Base-by-base conservation (phyloP, 805 yeast species). In the Kazachstania africana region DNA sequence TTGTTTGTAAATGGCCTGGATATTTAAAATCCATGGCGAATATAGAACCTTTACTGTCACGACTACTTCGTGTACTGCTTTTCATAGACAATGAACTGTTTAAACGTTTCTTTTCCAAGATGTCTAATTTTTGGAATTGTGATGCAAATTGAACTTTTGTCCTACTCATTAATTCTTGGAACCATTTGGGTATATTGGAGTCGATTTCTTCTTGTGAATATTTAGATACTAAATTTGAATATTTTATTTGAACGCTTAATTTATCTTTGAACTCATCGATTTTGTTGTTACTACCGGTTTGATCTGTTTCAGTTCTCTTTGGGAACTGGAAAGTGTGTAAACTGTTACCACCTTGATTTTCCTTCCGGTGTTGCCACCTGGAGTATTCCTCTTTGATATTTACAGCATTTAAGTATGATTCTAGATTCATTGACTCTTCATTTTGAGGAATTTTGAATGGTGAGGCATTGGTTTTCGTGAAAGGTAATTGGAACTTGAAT, bases 91-190 rank as follows among this genome's bases (percentile, higher is more conserved):
- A 16, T 4, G 45, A 42, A 30, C 43, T 38, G 20, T 74, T 72
- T 35, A 85, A 62, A 26, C 96, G 62, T 12, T 63, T 65, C 39
- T 73, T 72, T 50, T 87, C 96, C 18, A 69, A 64, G 28, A 68
- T 56, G 56, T 88, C 95, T 27, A 87, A 59, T 28, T 57, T 57
- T 40, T 70, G 68, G 52, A 84, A 87, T 39, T 74, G 63, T 17
- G 70, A 66, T 24, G 58, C 43, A 21, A 63, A 46, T 28, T 55
- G 47, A 8, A 45, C 24, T 24, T 52, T 47, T 3, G 50, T 42
- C 12, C 38, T 37, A 12, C 35, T 27, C 42, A 57, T 48, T 22
- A 57, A 29, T 16, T 40, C 36, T 21, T 42, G 48, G 18, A 77
- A 57, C 87, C 87, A 79, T 2, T 32, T 26, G 1, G 85, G 84